Evolutionary conservation across 805 yeast genomes (phyloP).

Genomic region (Nakazawaea pomicola): DNA sequence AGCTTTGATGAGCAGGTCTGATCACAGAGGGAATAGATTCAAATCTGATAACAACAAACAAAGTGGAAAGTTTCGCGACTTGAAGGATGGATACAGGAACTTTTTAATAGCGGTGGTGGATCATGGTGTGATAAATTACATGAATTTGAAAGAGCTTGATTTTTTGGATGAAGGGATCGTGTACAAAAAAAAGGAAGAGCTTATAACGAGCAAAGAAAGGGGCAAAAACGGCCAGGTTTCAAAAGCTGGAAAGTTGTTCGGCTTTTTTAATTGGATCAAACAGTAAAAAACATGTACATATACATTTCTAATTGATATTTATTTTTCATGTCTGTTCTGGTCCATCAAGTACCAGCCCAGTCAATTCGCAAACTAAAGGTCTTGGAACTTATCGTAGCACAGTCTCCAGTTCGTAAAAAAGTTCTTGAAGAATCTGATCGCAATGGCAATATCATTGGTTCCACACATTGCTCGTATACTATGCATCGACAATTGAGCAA

Average conservation of each 20-base stretch:
- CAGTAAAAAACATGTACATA: no score
- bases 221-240: not conserved
- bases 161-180: conserved; percentile 29
- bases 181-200: conserved; percentile 23
- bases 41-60: conserved; percentile 1
- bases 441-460: conserved; percentile 69
- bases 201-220: not conserved
- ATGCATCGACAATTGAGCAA: conserved; percentile 83
- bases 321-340: no score
- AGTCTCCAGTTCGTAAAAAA: conserved; percentile 65
- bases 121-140: conserved; percentile 67
- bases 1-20: conserved; percentile 26
- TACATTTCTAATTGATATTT: no score
- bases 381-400: conserved; percentile 42
- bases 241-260: not conserved
- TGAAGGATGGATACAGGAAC: conserved; percentile 49
- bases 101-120: conserved; percentile 69
- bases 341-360: no score
- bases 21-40: conserved; percentile 12
- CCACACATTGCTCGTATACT: conserved; percentile 83
- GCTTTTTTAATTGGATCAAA: not conserved
- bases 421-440: conserved; percentile 63
- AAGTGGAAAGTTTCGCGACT: conserved; percentile 28
- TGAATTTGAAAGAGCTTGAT: conserved; percentile 45
- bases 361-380: no score